These are phyloP conservation scores for Ramaria sp. DNA, from an alignment of 768 basidiomycete species.

Conservation along the genomic window DNA sequence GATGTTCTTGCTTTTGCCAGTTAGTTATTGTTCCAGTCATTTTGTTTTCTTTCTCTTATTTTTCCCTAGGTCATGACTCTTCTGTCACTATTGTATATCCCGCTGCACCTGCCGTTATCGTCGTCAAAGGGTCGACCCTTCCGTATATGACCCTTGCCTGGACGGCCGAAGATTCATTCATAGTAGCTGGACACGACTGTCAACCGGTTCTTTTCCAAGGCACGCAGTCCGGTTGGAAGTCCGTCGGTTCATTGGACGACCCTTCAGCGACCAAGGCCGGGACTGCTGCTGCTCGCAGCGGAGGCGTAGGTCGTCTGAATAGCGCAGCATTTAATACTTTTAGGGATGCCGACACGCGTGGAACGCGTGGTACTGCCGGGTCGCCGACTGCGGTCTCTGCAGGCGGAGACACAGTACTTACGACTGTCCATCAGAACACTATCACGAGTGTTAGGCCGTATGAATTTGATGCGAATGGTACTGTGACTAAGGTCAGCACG, in stretches of 20 bases:
- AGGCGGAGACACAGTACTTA: constrained; percentile 55
- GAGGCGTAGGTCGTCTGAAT: constrained; percentile 65
- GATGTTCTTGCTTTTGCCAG: constrained; percentile 87
- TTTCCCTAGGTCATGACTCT: constrained; percentile 77
- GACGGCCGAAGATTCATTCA: constrained; percentile 68
- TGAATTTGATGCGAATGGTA: constrained; percentile 39
- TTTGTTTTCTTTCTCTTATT: constrained; percentile 8
- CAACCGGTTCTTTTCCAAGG: constrained; percentile 86
- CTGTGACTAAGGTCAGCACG: constrained; percentile 72
- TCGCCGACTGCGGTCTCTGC: constrained; percentile 23
- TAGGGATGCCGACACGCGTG: constrained; percentile 80
- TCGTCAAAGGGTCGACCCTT: constrained; percentile 64
- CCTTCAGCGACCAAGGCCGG: constrained; percentile 33
- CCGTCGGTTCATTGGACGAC: constrained; percentile 78
- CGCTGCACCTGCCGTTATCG: constrained; percentile 45
- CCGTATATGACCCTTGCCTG: constrained; percentile 81
- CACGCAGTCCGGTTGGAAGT: constrained; percentile 64
- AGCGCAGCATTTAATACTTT: constrained; percentile 92
- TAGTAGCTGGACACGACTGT: constrained; percentile 97
- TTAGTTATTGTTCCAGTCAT: constrained; percentile 30
- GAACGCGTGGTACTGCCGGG: constrained; percentile 26
- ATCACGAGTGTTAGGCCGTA: constrained; percentile 87
- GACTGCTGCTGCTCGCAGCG: constrained; percentile 25
- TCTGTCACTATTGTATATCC: constrained; percentile 91
- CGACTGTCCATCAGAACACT: constrained; percentile 95